phyloP scores from a whole-genome alignment of 2,329 filamentous ascomycete species.

The Fusarium xyrophilum region DNA sequence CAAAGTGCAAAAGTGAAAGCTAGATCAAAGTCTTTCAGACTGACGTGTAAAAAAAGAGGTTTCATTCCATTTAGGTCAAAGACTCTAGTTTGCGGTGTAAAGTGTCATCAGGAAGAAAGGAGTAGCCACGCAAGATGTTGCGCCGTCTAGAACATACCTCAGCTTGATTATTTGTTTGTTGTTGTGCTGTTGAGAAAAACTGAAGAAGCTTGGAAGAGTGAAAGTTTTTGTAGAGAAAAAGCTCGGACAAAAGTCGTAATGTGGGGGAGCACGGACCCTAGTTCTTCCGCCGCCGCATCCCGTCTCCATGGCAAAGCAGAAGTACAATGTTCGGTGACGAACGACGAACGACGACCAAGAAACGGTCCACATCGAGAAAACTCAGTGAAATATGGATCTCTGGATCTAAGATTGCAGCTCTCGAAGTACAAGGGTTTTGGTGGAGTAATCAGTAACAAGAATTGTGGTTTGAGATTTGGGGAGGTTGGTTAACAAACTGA shows the following conservation, averaged over 20 bases:
- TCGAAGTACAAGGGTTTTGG: not conserved
- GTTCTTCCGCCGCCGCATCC: constrained; percentile 27
- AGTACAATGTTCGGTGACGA: constrained; percentile 24
- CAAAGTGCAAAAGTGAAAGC: constrained; percentile 23
- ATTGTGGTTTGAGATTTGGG: not conserved
- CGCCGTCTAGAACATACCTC: constrained; percentile 37
- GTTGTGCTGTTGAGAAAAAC: constrained; percentile 35
- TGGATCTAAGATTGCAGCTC: constrained; percentile 1
- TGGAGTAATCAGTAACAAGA: not conserved
- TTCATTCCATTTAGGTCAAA: constrained; percentile 89
- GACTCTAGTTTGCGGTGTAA: constrained; percentile 96
- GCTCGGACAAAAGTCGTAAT: constrained; percentile 38
- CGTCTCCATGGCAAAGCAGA: not conserved
- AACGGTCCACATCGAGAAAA: constrained; percentile 22
- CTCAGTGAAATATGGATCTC: constrained; percentile 21
- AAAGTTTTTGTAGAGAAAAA: constrained; percentile 42
- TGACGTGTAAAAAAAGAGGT: constrained; percentile 83
- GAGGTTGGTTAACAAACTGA: not conserved
- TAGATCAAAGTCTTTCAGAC: constrained; percentile 69
- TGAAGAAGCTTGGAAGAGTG: constrained; percentile 18
- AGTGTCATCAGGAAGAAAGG: constrained; percentile 74
- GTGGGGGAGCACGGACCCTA: constrained; percentile 25
- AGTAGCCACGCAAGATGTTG: constrained; percentile 15
- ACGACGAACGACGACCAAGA: constrained; percentile 10
- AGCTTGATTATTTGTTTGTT: constrained; percentile 28